Base-by-base conservation (phyloP, 2,329 filamentous ascomycete genomes). In the Trichoderma endophyticum region DNA sequence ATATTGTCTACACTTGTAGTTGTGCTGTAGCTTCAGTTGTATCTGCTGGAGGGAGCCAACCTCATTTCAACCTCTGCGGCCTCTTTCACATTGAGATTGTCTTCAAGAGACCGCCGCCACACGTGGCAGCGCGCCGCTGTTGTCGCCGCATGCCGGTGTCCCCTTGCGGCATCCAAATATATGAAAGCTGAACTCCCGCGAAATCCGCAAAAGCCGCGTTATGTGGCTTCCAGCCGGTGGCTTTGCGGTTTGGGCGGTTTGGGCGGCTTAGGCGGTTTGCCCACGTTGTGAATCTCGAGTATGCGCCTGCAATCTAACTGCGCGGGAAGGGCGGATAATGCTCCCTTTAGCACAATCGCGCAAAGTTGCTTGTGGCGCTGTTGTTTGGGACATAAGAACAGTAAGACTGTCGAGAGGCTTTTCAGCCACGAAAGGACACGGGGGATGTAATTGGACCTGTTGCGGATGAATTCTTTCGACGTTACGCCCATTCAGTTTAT, bases 341-440 rank as follows among this genome's bases (percentile, higher is more conserved):
- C 15, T n/a, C 28, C n/a, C 5, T 9, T 30, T 39, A 6, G 34
- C 24, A 43, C n/a, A 24, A 39, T 26, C 48, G 51, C 64, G 56
- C 21, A 66, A 12, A 30, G 24, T 39, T 67, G 34, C n/a, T 59
- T 36, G 51, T 56, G 63, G 64, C 64, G 34, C 32, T 24, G 21
- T 26, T 67, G 48, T 28, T 30, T n/a, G 4, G 28, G 18, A 30
- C 7, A 21, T 18, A 36, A 36, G 12, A 24, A 21, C 24, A 28
- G 12, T 26, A 18, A 24, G 8, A n/a, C 15, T 57, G 63, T 15
- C 15, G 18, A 43, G 63, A 57, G 32, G 59, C 59, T 32, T 56
- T 66, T 56, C 63, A 66, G 63, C 63, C 63, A 66, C 63, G 63
- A 56, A 66, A 51, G 36, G 21, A 39, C 48, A 43, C 39, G 18